Conservation (phyloP, 495 filamentous ascomycete species). For the Xylaria curta region DNA sequence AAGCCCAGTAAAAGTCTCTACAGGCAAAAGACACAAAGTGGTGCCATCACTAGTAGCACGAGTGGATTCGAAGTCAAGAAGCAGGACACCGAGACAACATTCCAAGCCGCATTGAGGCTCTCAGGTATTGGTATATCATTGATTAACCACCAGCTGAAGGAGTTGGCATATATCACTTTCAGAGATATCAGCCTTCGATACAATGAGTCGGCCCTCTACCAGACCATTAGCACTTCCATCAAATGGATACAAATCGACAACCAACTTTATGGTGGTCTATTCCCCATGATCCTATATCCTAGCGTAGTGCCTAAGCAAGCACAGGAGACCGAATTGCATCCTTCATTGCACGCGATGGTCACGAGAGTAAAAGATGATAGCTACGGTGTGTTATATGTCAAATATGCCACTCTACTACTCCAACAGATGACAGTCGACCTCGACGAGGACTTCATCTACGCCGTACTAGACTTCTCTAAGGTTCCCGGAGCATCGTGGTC, state of each 20-base stretch:
- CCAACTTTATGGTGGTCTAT: slow-evolving; percentile 96
- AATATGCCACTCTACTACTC: slow-evolving; percentile 90
- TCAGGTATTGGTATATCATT: slow-evolving; percentile 93
- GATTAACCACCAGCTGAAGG: slow-evolving; percentile 88
- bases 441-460: slow-evolving; percentile 97
- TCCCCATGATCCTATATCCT: slow-evolving; percentile 95
- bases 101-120: slow-evolving; percentile 84
- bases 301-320: slow-evolving; percentile 99
- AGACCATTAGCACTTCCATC: slow-evolving; percentile 85
- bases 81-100: slow-evolving; percentile 81
- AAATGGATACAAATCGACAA: slow-evolving; percentile 99
- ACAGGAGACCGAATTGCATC: slow-evolving; percentile 95
- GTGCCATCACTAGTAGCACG: slow-evolving; percentile 54
- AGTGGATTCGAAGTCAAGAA: slow-evolving; percentile 92
- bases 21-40: slow-evolving; percentile 75
- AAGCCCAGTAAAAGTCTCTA: slow-evolving; percentile 93
- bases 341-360: slow-evolving; percentile 88
- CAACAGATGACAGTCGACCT: slow-evolving; percentile 99
- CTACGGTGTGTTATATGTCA: slow-evolving; percentile 97
- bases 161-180: slow-evolving; percentile 92
- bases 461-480: slow-evolving; percentile 93
- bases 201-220: slow-evolving; percentile 88
- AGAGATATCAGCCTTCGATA: slow-evolving; percentile 91
- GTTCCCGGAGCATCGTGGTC: slow-evolving; percentile 93
- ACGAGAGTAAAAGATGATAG: slow-evolving; percentile 97